Base-by-base conservation (phyloP, 805 yeast genomes). In the Kodamaea neixiangensis region DNA sequence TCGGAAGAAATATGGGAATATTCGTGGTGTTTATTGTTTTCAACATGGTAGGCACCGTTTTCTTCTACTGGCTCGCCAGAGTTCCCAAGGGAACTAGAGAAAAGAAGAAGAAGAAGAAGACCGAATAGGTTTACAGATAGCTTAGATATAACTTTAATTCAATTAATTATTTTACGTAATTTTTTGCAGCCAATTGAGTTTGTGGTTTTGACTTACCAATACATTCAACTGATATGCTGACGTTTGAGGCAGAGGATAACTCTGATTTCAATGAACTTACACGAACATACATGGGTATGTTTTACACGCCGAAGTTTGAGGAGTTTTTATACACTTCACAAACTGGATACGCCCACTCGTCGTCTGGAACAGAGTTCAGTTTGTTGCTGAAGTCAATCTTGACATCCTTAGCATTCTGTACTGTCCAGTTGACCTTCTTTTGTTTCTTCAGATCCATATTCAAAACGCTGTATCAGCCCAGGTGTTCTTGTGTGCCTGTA, bases 291-390 rank as follows among this genome's bases (percentile, higher is more conserved):
- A 56, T 69, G 60, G 62, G 60, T 1, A 55, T 66, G 15, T 67
- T 72, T 48, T 58, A 64, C 49, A 58, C 72, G 0, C 62, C 59
- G 14, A 53, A 56, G 15, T 64, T 73, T 50, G 64, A 63, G 17
- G 66, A 67, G 46, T 78, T 82, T 54, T 61, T 82, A 33, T 76
- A 77, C 54, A 79, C 82, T 2, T 70, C 82, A 3, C 81, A 84
- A 58, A 73, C 80, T 0, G 87, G 87, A 0, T 66, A 76, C 17
- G 88, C 88, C 1, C 88, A 83, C 50, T 60, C 64, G 11, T 75
- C 82, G 0, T 76, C 79, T 14, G 93, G 86, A 2, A 76, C 83
- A 1, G 79, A 88, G 0, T 65, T 85, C 7, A 70, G 77, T 34
- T 71, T 84, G 0, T 78, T 88, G 49, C 47, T 83, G 3, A 79